Evolutionary conservation across 2,329 filamentous ascomycete species (phyloP).

Genomic region (Alternaria arborescens): DNA sequence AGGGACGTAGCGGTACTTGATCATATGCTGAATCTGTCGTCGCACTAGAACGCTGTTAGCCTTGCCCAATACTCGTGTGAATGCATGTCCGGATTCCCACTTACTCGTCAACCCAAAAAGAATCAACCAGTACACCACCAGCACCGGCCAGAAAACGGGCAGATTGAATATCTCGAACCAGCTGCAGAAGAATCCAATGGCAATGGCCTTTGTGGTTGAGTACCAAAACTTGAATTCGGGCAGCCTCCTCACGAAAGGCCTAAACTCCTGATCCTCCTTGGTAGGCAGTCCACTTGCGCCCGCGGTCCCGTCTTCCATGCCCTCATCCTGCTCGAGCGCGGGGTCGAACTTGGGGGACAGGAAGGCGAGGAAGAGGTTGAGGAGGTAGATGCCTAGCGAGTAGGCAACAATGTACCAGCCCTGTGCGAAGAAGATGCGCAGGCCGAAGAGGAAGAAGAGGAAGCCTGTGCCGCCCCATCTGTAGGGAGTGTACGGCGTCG

Average conservation of each 20-base stretch:
- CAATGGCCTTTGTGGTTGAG: slow-evolving; percentile 85
- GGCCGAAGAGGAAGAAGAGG: slow-evolving; percentile 80
- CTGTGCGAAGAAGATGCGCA: slow-evolving; percentile 89
- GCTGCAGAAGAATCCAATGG: slow-evolving; percentile 84
- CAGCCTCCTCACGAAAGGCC: slow-evolving; percentile 92
- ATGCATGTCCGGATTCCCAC: slow-evolving; percentile 41
- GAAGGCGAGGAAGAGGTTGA: slow-evolving; percentile 99
- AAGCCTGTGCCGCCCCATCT: slow-evolving; percentile 87
- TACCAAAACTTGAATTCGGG: slow-evolving; percentile 99
- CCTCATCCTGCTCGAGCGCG: slow-evolving; percentile 91
- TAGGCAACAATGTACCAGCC: slow-evolving; percentile 99
- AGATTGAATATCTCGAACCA: slow-evolving; percentile 97
- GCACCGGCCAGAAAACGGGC: slow-evolving; percentile 97
- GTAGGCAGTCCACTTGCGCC: slow-evolving; percentile 73
- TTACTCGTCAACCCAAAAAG: slow-evolving; percentile 93
- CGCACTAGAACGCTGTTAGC: slow-evolving; percentile 70
- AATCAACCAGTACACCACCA: slow-evolving; percentile 99
- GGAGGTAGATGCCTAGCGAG: slow-evolving; percentile 96
- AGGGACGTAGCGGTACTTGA: slow-evolving; percentile 98
- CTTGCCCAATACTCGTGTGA: neutral
- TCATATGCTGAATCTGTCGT: slow-evolving; percentile 99
- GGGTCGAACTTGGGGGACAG: slow-evolving; percentile 98
- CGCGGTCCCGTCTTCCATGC: slow-evolving; percentile 88
- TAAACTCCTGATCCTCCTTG: slow-evolving; percentile 96
- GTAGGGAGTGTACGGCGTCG: slow-evolving; percentile 87